Evolutionary conservation across 306 rosid genomes (phyloP).

Genomic region (Alnus rubra): DNA sequence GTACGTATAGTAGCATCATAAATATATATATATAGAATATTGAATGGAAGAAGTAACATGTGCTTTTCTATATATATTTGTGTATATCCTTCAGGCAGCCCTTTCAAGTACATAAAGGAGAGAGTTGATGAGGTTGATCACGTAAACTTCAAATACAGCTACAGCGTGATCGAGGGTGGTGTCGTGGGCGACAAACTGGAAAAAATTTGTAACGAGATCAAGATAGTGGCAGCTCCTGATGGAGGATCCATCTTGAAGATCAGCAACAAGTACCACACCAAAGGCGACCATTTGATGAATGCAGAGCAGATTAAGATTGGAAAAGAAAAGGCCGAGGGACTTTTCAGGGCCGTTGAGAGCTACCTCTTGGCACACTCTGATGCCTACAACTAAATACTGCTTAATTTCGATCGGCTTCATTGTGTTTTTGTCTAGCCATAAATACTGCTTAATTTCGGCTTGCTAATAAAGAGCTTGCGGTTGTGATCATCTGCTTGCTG

Average conservation of each 20-base stretch:
- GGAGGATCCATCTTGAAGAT: slow-evolving; percentile 40
- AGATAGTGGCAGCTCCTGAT: slow-evolving; percentile 32
- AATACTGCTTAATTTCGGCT: not conserved
- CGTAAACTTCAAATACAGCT: not conserved
- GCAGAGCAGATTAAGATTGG: slow-evolving; percentile 39
- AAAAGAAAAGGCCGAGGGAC: slow-evolving; percentile 35
- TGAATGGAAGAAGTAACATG: not conserved
- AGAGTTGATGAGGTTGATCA: slow-evolving; percentile 16
- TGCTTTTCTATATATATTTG: not conserved
- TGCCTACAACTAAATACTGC: slow-evolving; percentile 7
- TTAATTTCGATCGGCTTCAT: no score
- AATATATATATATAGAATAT: no score
- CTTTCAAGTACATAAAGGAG: slow-evolving; percentile 2
- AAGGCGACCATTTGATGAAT: slow-evolving; percentile 19
- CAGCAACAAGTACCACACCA: slow-evolving; percentile 32
- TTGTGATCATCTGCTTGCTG: not conserved
- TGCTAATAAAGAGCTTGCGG: not conserved
- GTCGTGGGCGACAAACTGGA: not conserved
- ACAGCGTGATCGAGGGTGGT: slow-evolving; percentile 15
- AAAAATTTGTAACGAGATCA: slow-evolving; percentile 28
- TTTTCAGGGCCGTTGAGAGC: slow-evolving; percentile 34
- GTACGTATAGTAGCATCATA: no score
- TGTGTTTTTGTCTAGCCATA: not conserved
- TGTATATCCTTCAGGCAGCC: not conserved
- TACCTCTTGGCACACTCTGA: slow-evolving; percentile 51